Evolutionary conservation across 495 filamentous ascomycete genomes (phyloP).

Genomic region (Aspergillus saccharolyticus): DNA sequence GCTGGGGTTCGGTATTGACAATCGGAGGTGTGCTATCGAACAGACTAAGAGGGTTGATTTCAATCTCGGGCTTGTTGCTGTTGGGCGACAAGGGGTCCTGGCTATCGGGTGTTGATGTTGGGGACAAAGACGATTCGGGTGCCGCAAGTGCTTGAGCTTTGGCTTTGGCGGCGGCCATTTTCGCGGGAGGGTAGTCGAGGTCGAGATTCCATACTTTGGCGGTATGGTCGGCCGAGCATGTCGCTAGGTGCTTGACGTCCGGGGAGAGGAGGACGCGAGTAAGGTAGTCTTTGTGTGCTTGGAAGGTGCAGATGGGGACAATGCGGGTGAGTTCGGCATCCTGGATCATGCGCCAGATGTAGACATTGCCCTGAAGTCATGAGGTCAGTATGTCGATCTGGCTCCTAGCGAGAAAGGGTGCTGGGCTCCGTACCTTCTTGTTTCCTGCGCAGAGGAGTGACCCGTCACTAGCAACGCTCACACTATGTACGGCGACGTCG

Average conservation of each 20-base stretch:
- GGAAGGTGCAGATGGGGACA: constrained; percentile 85
- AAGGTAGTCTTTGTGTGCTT: constrained; percentile 88
- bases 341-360: constrained; percentile 90
- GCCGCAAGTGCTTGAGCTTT: constrained; percentile 18
- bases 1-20: constrained; percentile 25
- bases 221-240: constrained; percentile 95
- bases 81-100: constrained; percentile 11
- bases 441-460: constrained; percentile 93
- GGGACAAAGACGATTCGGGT: constrained; percentile 16
- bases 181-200: constrained; percentile 42
- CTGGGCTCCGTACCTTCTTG: constrained; percentile 59
- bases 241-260: constrained; percentile 94
- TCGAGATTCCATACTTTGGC: constrained; percentile 96
- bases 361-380: constrained; percentile 75
- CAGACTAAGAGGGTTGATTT: constrained; percentile 22
- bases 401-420: neutral
- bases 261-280: constrained; percentile 93
- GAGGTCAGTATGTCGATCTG: neutral
- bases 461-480: constrained; percentile 93
- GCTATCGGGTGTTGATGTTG: constrained; percentile 14
- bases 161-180: constrained; percentile 33
- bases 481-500: constrained; percentile 84
- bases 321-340: constrained; percentile 79
- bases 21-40: constrained; percentile 15
- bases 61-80: constrained; percentile 11